Evolutionary conservation across 148 eudicot genomes (phyloP), one percentile per base, ranked within the genome.

Genomic region (Vaccinium corymbosum): DNA sequence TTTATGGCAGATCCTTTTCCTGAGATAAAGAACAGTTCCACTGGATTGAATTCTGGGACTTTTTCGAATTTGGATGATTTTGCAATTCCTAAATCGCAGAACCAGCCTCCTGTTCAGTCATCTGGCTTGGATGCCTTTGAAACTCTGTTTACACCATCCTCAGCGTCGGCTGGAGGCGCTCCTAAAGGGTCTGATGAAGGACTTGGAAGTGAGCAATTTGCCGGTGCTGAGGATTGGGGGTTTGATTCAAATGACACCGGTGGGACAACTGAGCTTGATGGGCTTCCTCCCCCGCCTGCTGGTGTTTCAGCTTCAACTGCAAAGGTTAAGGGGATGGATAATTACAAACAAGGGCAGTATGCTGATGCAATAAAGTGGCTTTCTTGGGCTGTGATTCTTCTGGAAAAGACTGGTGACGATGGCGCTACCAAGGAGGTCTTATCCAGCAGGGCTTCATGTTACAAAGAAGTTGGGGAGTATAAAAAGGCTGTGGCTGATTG

Each of bases 401-500:
- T 91, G 1, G 98, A 90, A 85, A 93, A 91, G 91, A 83, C 89
- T 56, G 91, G 94, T 81, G 92, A 94, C 66, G 83, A 78, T 86
- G 85, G 82, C 83, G 90, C 93, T 22, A 85, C 85, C 12, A 88
- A 82, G 84, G 99, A 96, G 85, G 98, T 92, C 48, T 89, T 96
- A 79, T 85, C 92, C 48, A 88, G 94, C 81, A 89, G 99, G 83
- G 99, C 98, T 61, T 94, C 98, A 20, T 96, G 98, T 84, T 96
- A 93, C 89, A 94, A 96, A 88, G 99, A 96, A 91, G 99, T 94
- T 80, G 99, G 99, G 12, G 99, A 96, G 88, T 94, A 94, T 61
- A 96, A 96, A 90, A 96, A 94, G 87, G 99, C 99, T 87, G 99
- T 96, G 85, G 95, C 98, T 80, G 99, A 96, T 86, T 96, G 99